Evolutionary conservation across 2,329 filamentous ascomycete genomes (phyloP), one percentile per base, ranked within the genome.

Genomic region (Ophiocordyceps camponoti-saundersi): DNA sequence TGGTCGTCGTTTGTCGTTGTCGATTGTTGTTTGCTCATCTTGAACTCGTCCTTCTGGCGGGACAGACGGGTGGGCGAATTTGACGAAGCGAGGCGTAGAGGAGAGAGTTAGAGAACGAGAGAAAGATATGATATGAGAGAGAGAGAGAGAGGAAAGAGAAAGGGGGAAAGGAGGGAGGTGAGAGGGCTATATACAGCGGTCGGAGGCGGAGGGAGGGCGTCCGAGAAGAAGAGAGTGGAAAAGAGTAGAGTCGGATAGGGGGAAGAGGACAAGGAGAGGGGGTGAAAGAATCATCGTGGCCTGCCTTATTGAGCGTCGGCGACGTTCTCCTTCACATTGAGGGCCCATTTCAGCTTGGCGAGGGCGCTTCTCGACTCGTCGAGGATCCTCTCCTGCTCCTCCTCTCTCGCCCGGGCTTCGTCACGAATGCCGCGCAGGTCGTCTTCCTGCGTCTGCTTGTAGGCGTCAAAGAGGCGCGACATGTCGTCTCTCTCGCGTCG

Each of bases 321-420:
- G 48, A 80, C 70, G 51, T 74, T 79, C 50, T 74, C 64, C 64
- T 83, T 80, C 46, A 84, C 72, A 46, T 73, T 77, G 52, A 88
- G 70, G 15, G 83, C 80, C 83, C 83, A 88, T 56, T 69, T 76
- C 61, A 89, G 70, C 65, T 85, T 77, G 51, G 78, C 70, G 45
- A 84, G 65, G n/a, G 75, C 73, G 53, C 74, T 68, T 52, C 70
- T 69, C 42, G 79, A 66, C 56, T 80, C 75, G 36, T 70, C 62
- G n/a, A 82, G 63, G 23, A 77, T 66, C 48, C 61, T 61, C 51
- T 77, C 68, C 54, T 83, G 80, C 56, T 82, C 73, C 23, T 70
- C 64, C 57, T 85, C 81, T 51, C 77, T 70, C 50, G 64, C 62
- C 26, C 62, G 67, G 6, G 78, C 79, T 47, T 71, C 68, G 16